A percentile compares a stretch with the other conserved stretches of the same genome.
phyloP scores from a whole-genome alignment of 768 basidiomycete species.

The Harrya chromipes region DNA sequence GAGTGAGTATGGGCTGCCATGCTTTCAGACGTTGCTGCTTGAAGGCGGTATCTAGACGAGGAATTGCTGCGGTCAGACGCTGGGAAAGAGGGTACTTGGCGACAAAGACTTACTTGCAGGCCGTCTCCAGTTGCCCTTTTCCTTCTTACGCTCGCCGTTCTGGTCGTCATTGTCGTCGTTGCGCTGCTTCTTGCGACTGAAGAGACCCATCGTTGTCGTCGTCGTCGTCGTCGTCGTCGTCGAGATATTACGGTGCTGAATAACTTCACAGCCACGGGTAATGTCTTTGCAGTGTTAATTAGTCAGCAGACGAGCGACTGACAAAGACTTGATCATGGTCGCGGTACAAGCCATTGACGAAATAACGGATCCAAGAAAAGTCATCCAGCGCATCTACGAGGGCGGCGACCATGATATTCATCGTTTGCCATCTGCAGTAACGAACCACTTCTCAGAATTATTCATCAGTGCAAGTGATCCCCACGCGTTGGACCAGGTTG shows the following conservation, averaged over 20 bases:
- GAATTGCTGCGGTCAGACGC: slow-evolving; percentile 14
- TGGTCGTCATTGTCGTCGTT: slow-evolving; percentile 37
- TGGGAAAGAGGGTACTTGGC: slow-evolving; percentile 3
- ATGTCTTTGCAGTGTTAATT: slow-evolving; percentile 4
- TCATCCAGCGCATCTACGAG: slow-evolving; percentile 49
- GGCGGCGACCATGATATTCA: slow-evolving; percentile 15
- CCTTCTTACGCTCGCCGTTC: slow-evolving; percentile 60
- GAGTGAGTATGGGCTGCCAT: slow-evolving; percentile 99
- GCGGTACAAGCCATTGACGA: slow-evolving; percentile 48
- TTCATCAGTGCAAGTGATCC: slow-evolving; percentile 39
- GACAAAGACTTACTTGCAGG: slow-evolving; percentile 67
- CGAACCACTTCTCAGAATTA: slow-evolving; percentile 44
- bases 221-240: slow-evolving; percentile 13
- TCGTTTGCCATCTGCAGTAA: slow-evolving; percentile 41
- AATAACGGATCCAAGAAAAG: slow-evolving; percentile 45
- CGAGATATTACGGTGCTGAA: not conserved
- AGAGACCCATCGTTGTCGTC: slow-evolving; percentile 47
- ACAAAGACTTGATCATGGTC: slow-evolving; percentile 46
- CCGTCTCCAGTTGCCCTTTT: slow-evolving; percentile 77
- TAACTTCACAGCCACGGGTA: slow-evolving; percentile 10
- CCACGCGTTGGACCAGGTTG: slow-evolving; percentile 20
- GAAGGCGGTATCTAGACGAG: slow-evolving; percentile 83
- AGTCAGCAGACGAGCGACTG: slow-evolving; percentile 9
- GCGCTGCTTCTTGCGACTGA: slow-evolving; percentile 49
- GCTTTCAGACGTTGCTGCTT: slow-evolving; percentile 99